Percentiles rank a stretch among this genome's conserved stretches.
phyloP scores from a whole-genome alignment of 805 yeast species.

The Komagataella ulmi region DNA sequence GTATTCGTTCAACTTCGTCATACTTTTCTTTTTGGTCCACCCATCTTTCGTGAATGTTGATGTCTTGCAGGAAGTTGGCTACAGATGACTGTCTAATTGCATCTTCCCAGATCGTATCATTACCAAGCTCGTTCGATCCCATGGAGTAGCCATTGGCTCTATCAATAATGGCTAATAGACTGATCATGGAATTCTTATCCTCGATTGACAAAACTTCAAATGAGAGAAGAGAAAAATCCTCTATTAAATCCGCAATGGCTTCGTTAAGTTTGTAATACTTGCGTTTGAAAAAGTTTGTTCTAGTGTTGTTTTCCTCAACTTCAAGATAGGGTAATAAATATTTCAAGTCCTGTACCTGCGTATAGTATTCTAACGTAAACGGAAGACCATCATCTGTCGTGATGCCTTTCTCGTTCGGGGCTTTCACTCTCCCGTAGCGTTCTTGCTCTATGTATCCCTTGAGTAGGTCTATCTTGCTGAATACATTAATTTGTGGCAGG shows the following conservation, averaged over 20 bases:
- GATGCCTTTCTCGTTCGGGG: not conserved
- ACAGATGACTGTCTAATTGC: slow-evolving; percentile 54
- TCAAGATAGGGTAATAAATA: slow-evolving; percentile 56
- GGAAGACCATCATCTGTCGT: slow-evolving; percentile 34
- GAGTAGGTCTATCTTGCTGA: slow-evolving; percentile 80
- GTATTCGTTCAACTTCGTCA: slow-evolving; percentile 48
- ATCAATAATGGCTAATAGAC: slow-evolving; percentile 63
- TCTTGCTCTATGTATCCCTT: slow-evolving; percentile 30
- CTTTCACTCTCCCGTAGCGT: slow-evolving; percentile 5
- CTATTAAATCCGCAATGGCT: slow-evolving; percentile 69
- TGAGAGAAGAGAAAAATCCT: slow-evolving; percentile 76
- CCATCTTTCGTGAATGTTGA: slow-evolving; percentile 93
- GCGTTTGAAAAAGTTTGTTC: slow-evolving; percentile 32
- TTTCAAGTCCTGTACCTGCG: slow-evolving; percentile 79
- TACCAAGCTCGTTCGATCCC: slow-evolving; percentile 90
- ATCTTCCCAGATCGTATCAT: slow-evolving; percentile 97
- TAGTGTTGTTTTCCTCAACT: slow-evolving; percentile 54
- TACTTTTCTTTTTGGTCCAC: slow-evolving; percentile 69
- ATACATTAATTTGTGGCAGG: slow-evolving; percentile 85
- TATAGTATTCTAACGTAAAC: slow-evolving; percentile 72
- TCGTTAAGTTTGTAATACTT: slow-evolving; percentile 50
- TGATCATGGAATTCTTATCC: slow-evolving; percentile 85
- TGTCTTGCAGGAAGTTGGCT: slow-evolving; percentile 42
- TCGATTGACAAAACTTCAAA: slow-evolving; percentile 87
- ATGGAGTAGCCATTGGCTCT: slow-evolving; percentile 89